A percentile compares a stretch with the other conserved stretches of the same genome.
These are phyloP conservation scores for Pythium angustatum DNA, from an alignment of 352 stramenopile species.

Conservation along the genomic window DNA sequence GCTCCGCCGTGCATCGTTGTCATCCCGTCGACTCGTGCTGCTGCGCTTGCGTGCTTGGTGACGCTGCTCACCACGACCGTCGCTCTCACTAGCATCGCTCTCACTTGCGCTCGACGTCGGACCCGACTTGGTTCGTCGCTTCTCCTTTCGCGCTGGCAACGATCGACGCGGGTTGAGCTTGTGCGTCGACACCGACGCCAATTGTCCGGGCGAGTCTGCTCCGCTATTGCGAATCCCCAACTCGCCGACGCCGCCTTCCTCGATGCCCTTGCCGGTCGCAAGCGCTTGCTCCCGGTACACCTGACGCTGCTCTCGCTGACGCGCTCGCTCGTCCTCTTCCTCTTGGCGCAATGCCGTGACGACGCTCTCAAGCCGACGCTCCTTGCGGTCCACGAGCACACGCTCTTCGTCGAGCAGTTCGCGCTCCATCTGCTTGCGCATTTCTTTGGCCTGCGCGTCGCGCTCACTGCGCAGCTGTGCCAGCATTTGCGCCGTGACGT, in stretches of 20 bases:
- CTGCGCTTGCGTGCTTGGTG: slow-evolving; percentile 11
- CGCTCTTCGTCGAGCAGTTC: slow-evolving; percentile 56
- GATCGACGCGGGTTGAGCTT: background rate
- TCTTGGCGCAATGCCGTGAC: slow-evolving; percentile 45
- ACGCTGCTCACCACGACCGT: slow-evolving; percentile 1
- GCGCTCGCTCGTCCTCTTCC: slow-evolving; percentile 35
- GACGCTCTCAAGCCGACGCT: slow-evolving; percentile 44
- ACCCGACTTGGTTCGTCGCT: background rate
- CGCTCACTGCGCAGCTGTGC: slow-evolving; percentile 55
- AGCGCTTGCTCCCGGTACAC: slow-evolving; percentile 18
- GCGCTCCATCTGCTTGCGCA: slow-evolving; percentile 44
- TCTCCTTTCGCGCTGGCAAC: background rate
- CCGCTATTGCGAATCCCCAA: background rate
- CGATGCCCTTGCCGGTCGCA: background rate
- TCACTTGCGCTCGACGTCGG: background rate
- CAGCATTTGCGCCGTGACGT: slow-evolving; percentile 46
- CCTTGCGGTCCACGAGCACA: slow-evolving; percentile 47
- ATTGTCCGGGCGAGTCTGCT: slow-evolving; percentile 20
- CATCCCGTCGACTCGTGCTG: background rate
- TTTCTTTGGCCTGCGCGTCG: slow-evolving; percentile 45
- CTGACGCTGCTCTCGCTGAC: slow-evolving; percentile 23
- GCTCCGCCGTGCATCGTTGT: background rate
- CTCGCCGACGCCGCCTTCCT: background rate
- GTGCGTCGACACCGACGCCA: background rate
- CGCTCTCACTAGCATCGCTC: background rate